Base-by-base conservation (phyloP, 148 eudicot species). In the Nyssa sinensis region DNA sequence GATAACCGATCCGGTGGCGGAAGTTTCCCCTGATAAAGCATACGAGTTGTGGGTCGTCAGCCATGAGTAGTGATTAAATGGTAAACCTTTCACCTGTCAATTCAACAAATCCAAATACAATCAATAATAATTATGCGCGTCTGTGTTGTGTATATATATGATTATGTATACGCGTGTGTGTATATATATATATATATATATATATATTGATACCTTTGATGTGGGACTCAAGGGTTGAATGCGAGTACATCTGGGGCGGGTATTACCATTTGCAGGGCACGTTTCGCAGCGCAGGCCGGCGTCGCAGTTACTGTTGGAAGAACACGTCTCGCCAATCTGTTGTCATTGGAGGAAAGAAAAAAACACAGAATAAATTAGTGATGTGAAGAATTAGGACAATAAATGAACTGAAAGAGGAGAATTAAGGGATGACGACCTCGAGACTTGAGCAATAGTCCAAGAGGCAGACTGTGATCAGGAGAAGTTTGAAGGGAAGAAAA, bases 61-160 rank as follows among this genome's bases (percentile, higher is more conserved):
- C 97, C 97, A 93, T 70, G 98, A 83, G 73, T 93, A 93, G 30
- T 74, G 81, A 76, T 93, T 93, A 69, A 88, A 93, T 17, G 98
- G 86, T 55, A 93, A 74, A 28, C 90, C 92, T 73, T 83, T 89
- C 29, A 89, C 96, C 98, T 93, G 23, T 33, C 66, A 73, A 67
- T 29, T 27, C 58, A 57, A 29, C 16, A 30, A 44, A 62, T 44
- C 61, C 65, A 75, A 66, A 67, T 5, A 21, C 23, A 51, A 37
- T 12, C n/a, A n/a, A n/a, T n/a, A n/a, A n/a, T n/a, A n/a, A n/a
- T n/a, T n/a, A n/a, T n/a, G n/a, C n/a, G n/a, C n/a, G n/a, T n/a
- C n/a, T n/a, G n/a, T n/a, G n/a, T n/a, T n/a, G n/a, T 24, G 17
- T 1, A 53, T 6, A 39, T 39, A 37, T 51, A 69, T 9, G 1